phyloP scores from a whole-genome alignment of 2,329 filamentous ascomycete species.

The Apiospora pterosperma region DNA sequence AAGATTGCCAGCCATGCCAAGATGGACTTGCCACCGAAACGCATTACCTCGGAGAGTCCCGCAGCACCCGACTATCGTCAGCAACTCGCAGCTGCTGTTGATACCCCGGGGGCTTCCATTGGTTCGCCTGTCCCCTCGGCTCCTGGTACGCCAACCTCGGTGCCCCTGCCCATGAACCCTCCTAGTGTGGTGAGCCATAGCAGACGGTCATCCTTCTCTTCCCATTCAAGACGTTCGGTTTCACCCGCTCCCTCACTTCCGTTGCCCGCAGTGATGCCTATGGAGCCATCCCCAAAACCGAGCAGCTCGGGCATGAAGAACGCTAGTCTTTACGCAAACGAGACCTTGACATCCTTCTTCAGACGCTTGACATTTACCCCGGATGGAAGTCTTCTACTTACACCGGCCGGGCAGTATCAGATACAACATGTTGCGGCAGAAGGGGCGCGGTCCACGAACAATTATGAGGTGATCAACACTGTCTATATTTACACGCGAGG shows the following conservation, averaged over 20 bases:
- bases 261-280: slow-evolving; percentile 89
- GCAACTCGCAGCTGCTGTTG: slow-evolving; percentile 56
- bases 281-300: slow-evolving; percentile 83
- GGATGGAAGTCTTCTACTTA: slow-evolving; percentile 89
- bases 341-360: slow-evolving; percentile 97
- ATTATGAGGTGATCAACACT: slow-evolving; percentile 89
- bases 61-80: slow-evolving; percentile 71
- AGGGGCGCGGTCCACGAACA: slow-evolving; percentile 59
- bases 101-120: slow-evolving; percentile 50
- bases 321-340: slow-evolving; percentile 89
- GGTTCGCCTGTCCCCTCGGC: slow-evolving; percentile 87
- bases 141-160: slow-evolving; percentile 87
- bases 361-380: slow-evolving; percentile 89
- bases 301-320: slow-evolving; percentile 70
- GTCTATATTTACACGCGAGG: slow-evolving; percentile 98
- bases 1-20: slow-evolving; percentile 75
- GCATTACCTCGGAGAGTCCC: slow-evolving; percentile 88
- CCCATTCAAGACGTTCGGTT: slow-evolving; percentile 71
- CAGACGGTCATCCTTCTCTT: slow-evolving; percentile 89
- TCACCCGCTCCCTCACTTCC: slow-evolving; percentile 94
- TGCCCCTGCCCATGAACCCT: slow-evolving; percentile 93
- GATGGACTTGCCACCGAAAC: slow-evolving; percentile 87
- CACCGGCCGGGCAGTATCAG: slow-evolving; percentile 93
- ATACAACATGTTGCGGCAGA: slow-evolving; percentile 57
- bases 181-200: slow-evolving; percentile 86